phyloP scores from a whole-genome alignment of 2,329 filamentous ascomycete species.

The Chaetothyriales sp. region DNA sequence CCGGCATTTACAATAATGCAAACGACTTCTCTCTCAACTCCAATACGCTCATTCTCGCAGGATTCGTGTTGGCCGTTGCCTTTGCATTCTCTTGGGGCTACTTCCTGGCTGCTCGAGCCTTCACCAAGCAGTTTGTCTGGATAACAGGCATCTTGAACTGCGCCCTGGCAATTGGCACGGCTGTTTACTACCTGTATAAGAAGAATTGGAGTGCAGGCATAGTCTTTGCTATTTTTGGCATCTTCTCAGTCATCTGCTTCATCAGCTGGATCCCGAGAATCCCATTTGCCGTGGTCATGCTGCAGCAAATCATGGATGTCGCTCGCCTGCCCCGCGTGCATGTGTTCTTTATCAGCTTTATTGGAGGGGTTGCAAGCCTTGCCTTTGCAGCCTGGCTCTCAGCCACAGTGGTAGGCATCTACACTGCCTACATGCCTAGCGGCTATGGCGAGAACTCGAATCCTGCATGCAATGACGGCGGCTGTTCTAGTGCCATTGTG shows the following conservation, averaged over 20 bases:
- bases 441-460: slow-evolving; percentile 29
- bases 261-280: slow-evolving; percentile 80
- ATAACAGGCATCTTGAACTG: slow-evolving; percentile 81
- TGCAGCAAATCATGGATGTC: slow-evolving; percentile 72
- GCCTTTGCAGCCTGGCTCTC: slow-evolving; percentile 74
- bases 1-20: slow-evolving; percentile 54
- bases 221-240: slow-evolving; percentile 67
- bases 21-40: slow-evolving; percentile 59
- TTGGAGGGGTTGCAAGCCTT: slow-evolving; percentile 62
- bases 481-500: slow-evolving; percentile 61
- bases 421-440: slow-evolving; percentile 63
- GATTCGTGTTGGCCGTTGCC: slow-evolving; percentile 59
- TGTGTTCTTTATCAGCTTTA: slow-evolving; percentile 69
- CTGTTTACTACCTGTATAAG: slow-evolving; percentile 66
- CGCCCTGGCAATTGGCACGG: slow-evolving; percentile 66
- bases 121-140: slow-evolving; percentile 87
- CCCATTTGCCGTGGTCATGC: slow-evolving; percentile 80
- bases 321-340: slow-evolving; percentile 63
- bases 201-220: slow-evolving; percentile 73
- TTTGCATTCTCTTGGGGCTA: slow-evolving; percentile 63
- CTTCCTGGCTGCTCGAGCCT: slow-evolving; percentile 56
- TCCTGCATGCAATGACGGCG: slow-evolving; percentile 36
- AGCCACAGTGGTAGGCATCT: slow-evolving; percentile 71
- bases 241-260: slow-evolving; percentile 70
- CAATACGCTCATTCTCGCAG: slow-evolving; percentile 75